Percentiles rank a stretch among this genome's conserved stretches.
Evolutionary conservation across 2,329 filamentous ascomycete genomes (phyloP).

Genomic region (Decorospora gaudefroyi): DNA sequence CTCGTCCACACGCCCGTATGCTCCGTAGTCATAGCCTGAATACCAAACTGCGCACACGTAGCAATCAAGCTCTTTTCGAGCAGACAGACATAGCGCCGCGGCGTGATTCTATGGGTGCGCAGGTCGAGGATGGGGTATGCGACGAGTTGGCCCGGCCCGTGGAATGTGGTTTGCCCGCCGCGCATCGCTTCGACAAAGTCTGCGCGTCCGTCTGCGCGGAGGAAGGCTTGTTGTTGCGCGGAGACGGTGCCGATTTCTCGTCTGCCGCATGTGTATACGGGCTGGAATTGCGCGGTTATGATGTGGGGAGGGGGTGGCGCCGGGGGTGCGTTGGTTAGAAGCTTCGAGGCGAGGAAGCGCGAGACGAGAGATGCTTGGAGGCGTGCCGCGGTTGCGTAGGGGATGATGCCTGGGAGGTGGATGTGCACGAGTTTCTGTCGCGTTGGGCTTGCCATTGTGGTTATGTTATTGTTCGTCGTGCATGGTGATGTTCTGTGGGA

Average conservation of each 20-base stretch:
- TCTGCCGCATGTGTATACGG: slow-evolving; percentile 88
- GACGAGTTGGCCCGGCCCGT: slow-evolving; percentile 89
- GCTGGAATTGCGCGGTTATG: slow-evolving; percentile 79
- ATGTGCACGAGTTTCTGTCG: slow-evolving; percentile 63
- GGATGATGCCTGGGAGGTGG: slow-evolving; percentile 59
- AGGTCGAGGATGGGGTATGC: slow-evolving; percentile 93
- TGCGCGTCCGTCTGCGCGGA: slow-evolving; percentile 54
- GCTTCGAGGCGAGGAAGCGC: slow-evolving; percentile 65
- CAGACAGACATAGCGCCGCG: slow-evolving; percentile 75
- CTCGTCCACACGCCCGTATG: slow-evolving; percentile 82
- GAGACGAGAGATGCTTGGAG: slow-evolving; percentile 63
- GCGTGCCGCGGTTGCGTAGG: slow-evolving; percentile 59
- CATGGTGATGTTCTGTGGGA: slow-evolving; percentile 1
- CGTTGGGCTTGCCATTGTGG: slow-evolving; percentile 47
- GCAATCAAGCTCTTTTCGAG: slow-evolving; percentile 77
- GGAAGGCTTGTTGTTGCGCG: slow-evolving; percentile 50
- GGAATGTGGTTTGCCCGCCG: slow-evolving; percentile 91
- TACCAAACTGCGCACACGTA: slow-evolving; percentile 63
- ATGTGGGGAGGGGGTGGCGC: slow-evolving; percentile 68
- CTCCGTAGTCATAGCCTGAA: slow-evolving; percentile 67
- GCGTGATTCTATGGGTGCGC: slow-evolving; percentile 66
- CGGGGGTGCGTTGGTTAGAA: slow-evolving; percentile 47
- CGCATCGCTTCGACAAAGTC: slow-evolving; percentile 73
- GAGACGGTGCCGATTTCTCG: slow-evolving; percentile 66
- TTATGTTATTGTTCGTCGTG: slow-evolving; percentile 3